Base-by-base conservation (phyloP, 192 early-diverging fungal species). In the Podila horticola region DNA sequence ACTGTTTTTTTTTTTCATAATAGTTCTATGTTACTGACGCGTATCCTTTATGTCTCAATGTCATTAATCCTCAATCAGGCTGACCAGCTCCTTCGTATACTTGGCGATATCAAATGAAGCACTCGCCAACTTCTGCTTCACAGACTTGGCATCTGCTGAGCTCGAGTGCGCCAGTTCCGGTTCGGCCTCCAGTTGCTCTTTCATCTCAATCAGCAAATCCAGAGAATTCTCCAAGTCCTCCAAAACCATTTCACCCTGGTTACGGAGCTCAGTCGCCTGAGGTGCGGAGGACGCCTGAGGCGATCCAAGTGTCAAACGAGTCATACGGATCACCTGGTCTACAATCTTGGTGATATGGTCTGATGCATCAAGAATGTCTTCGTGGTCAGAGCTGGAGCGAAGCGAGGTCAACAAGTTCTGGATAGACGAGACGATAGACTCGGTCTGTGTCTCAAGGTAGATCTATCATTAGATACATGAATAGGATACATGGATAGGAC, bases 91-190 rank as follows among this genome's bases (percentile, higher is more conserved):
- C 76, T 96, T 95, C 50, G 94, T 95, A 74, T 86, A 92, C 84
- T 94, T 95, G 26, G 95, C 96, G 75, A 98, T 94, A 69, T 98
- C 95, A 85, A 95, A 95, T 50, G 91, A 85, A 2, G 92, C 93
- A 55, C 90, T 92, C 5, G 94, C 95, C 62, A 98, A 84, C 63
- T 92, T 84, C 79, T 95, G 93, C 83, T 97, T 98, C 70, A 91
- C 85, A 2, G 88, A 86, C 71, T 90, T 93, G 38, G 90, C 89
- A 58, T 85, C 82, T 22, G 86, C 74, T 19, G 69, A 50, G 5
- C 65, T 29, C 0, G 69, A 66, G 31, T 72, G 70, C 20, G 88
- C 83, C 51, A 89, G 83, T 8, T 83, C 72, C 17, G 87, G 86
- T 3, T 71, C 58, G 20, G 79, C 58, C 6, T 85, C 76, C 61